Base-by-base conservation (phyloP, 345 rosid species). In the Boechera retrofracta region DNA sequence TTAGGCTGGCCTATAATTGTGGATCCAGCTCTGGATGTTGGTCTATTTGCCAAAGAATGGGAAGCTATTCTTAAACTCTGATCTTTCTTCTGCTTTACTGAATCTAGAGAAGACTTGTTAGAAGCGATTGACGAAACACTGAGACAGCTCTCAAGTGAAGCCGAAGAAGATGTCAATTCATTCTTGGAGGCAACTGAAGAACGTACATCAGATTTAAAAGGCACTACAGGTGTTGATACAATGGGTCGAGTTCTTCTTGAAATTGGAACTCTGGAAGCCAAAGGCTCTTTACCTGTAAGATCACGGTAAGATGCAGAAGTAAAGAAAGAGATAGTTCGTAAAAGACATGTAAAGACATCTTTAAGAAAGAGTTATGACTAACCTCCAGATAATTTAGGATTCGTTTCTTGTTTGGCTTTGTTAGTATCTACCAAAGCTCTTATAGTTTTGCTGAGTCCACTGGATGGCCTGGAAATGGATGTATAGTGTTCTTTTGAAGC, bases 131-230 rank as follows among this genome's bases (percentile, higher is more conserved):
- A 90, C 38, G 87, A 85, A 80, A 74, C 64, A 75, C 92, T 89
- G 74, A 76, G 82, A 55, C 83, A 87, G 83, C 94, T 87, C 72
- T 89, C 94, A 21, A 83, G 61, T 16, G 89, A 87, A 54, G 96
- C 89, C 71, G 88, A 78, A 59, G 97, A 85, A 76, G 91, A 75
- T 57, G 77, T 83, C 83, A 82, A 66, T 70, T 87, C 89, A 2
- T 66, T 73, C 83, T 88, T 89, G 48, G 76, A 72, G 78, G 84
- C 81, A 33, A 68, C 64, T 74, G 89, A 82, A 79, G 87, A 82
- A 56, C 74, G 69, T 57, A 74, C 73, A 60, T 81, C 73, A 75
- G 92, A 84, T 69, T 76, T 86, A 44, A 68, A 71, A 69, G 86
- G 76, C 51, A 55, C 80, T 48, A 52, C 42, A 67, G 88, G 90